A percentile compares a stretch with the other conserved stretches of the same genome.
phyloP scores from a whole-genome alignment of 345 rosid genomes.

The Gossypium australe region DNA sequence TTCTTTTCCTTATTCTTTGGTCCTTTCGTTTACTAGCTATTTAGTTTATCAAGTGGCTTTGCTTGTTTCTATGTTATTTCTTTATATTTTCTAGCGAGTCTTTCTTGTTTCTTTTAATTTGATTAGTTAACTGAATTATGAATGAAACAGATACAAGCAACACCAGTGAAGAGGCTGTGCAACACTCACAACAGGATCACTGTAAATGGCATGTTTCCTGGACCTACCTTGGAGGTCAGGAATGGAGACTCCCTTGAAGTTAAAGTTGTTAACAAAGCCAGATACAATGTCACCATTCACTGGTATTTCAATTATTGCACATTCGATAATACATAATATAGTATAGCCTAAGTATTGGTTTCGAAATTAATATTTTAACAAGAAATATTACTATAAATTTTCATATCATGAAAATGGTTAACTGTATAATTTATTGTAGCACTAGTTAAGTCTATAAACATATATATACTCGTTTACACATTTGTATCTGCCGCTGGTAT shows the following conservation, averaged over 20 bases:
- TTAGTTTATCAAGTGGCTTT: neutral
- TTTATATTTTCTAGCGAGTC: neutral
- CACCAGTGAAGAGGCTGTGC: constrained; percentile 94
- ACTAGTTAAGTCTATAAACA: neutral
- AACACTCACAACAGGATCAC: constrained; percentile 72
- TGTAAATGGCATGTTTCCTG: constrained; percentile 88
- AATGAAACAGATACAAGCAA: constrained; percentile 59
- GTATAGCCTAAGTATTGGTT: no score
- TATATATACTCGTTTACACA: neutral
- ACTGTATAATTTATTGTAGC: neutral
- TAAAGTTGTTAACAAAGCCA: constrained; percentile 59
- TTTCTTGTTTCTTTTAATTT: neutral
- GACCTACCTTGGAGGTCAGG: constrained; percentile 75
- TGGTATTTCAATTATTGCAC: constrained; percentile 43
- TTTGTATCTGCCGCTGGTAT: neutral
- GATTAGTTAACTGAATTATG: neutral
- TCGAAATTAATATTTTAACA: neutral
- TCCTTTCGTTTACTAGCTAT: no score
- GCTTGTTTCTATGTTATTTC: neutral
- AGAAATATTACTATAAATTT: neutral
- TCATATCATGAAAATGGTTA: no score
- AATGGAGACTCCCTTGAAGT: constrained; percentile 70
- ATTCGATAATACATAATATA: neutral
- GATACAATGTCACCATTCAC: constrained; percentile 75
- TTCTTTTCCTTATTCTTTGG: neutral